Conservation (phyloP, 1,284 basidiomycete genomes). For the Irpex sp. region DNA sequence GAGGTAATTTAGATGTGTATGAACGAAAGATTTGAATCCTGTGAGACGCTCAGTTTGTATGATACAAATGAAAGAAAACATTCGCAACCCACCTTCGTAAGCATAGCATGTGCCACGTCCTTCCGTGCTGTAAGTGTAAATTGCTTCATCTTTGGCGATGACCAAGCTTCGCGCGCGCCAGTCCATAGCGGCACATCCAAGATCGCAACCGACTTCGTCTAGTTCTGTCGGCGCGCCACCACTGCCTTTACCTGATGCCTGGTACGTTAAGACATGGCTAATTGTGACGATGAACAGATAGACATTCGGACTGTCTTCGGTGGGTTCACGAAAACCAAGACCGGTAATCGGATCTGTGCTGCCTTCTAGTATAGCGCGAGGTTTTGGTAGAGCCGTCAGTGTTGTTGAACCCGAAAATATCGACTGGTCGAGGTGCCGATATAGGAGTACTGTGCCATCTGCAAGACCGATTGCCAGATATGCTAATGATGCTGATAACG, state of each 20-base stretch:
- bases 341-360: constrained; percentile 86
- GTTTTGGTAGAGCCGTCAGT: constrained; percentile 73
- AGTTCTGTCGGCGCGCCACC: constrained; percentile 64
- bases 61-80: constrained; percentile 4
- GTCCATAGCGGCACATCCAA: constrained; percentile 84
- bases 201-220: constrained; percentile 80
- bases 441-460: constrained; percentile 91
- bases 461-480: constrained; percentile 89
- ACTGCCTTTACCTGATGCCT: constrained; percentile 71
- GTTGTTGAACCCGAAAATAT: constrained; percentile 57
- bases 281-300: constrained; percentile 88
- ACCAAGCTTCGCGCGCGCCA: constrained; percentile 69
- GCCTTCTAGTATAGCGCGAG: constrained; percentile 74
- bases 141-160: constrained; percentile 87
- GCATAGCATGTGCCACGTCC: constrained; percentile 85
- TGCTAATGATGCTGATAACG: constrained; percentile 75
- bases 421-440: constrained; percentile 87
- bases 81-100: constrained; percentile 64
- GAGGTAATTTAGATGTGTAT: constrained; percentile 75
- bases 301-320: constrained; percentile 43
- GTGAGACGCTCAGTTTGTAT: not conserved
- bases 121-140: constrained; percentile 83
- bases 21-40: constrained; percentile 68
- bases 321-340: constrained; percentile 78
- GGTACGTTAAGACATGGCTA: constrained; percentile 73